phyloP scores from a whole-genome alignment of 768 basidiomycete species.

The Agaricus bisporus region DNA sequence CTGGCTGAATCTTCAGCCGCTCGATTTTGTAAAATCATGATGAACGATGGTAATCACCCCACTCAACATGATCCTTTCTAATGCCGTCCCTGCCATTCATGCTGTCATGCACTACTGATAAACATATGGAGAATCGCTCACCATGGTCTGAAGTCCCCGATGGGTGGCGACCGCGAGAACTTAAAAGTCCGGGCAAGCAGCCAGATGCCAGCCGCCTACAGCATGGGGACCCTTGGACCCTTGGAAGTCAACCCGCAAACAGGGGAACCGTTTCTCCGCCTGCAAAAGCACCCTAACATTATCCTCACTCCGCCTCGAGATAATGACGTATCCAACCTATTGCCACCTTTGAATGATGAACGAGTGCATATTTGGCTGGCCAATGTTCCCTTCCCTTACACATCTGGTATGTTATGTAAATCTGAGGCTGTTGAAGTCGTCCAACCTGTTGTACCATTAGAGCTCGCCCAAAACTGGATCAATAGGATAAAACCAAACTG shows the following conservation, averaged over 20 bases:
- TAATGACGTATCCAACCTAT: constrained; percentile 31
- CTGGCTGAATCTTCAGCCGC: too few relatives aligned
- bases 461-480: constrained; percentile 27
- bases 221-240: constrained; percentile 12
- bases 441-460: constrained; percentile 16
- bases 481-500: constrained; percentile 20
- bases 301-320: constrained; percentile 54
- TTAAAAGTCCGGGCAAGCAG: too few relatives aligned
- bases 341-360: neutral
- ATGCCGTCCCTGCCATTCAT: too few relatives aligned
- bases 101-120: too few relatives aligned
- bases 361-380: neutral
- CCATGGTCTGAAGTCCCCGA: too few relatives aligned
- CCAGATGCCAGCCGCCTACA: neutral
- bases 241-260: constrained; percentile 27
- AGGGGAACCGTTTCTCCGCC: constrained; percentile 42
- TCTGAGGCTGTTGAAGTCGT: too few relatives aligned
- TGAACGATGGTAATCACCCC: too few relatives aligned
- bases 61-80: too few relatives aligned
- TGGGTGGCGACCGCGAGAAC: too few relatives aligned
- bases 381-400: constrained; percentile 44
- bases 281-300: constrained; percentile 45
- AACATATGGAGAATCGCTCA: too few relatives aligned
- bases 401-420: constrained; percentile 18
- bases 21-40: too few relatives aligned